A percentile compares a stretch with the other conserved stretches of the same genome.
Conservation (phyloP, 164 flowering plant species). For the Piper betle region DNA sequence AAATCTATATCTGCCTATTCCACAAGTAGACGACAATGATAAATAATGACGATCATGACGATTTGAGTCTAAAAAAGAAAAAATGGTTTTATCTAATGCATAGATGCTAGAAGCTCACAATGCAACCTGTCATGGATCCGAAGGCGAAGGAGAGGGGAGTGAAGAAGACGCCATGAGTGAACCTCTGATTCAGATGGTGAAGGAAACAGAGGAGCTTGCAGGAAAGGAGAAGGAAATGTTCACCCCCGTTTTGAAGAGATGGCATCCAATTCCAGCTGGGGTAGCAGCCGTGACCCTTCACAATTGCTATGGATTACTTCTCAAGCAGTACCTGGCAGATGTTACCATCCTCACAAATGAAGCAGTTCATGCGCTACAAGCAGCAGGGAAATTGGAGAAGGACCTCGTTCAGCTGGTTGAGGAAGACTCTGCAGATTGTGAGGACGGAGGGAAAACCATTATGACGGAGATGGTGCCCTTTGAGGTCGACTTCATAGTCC, state of each 20-base stretch:
- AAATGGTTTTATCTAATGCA: too few species aligned
- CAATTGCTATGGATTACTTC: slow-evolving; percentile 54
- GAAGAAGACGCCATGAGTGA: slow-evolving; percentile 31
- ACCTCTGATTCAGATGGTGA: slow-evolving; percentile 38
- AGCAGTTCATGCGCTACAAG: slow-evolving; percentile 41
- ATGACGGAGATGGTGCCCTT: slow-evolving; percentile 78
- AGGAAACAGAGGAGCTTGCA: slow-evolving; percentile 61
- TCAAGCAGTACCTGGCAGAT: slow-evolving; percentile 54
- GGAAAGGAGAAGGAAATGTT: slow-evolving; percentile 63
- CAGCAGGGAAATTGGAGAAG: slow-evolving; percentile 82
- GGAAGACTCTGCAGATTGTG: slow-evolving; percentile 69
- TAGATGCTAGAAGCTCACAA: slow-evolving; percentile 42
- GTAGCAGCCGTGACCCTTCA: slow-evolving; percentile 80
- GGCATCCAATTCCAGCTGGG: slow-evolving; percentile 70
- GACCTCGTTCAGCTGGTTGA: slow-evolving; percentile 72
- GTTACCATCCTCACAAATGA: slow-evolving; percentile 32
- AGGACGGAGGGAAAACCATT: slow-evolving; percentile 72
- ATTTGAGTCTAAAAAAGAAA: too few species aligned
- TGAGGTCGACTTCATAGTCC: slow-evolving; percentile 60
- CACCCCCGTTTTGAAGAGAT: slow-evolving; percentile 57
- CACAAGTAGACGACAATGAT: too few species aligned
- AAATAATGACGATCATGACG: too few species aligned
- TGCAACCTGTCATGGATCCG: slow-evolving; percentile 6
- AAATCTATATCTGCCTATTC: too few species aligned
- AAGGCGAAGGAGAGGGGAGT: slow-evolving; percentile 22